Evolutionary conservation across 2,329 filamentous ascomycete species (phyloP), one percentile per base, ranked within the genome.

Genomic region (Neodidymelliopsis sp.): DNA sequence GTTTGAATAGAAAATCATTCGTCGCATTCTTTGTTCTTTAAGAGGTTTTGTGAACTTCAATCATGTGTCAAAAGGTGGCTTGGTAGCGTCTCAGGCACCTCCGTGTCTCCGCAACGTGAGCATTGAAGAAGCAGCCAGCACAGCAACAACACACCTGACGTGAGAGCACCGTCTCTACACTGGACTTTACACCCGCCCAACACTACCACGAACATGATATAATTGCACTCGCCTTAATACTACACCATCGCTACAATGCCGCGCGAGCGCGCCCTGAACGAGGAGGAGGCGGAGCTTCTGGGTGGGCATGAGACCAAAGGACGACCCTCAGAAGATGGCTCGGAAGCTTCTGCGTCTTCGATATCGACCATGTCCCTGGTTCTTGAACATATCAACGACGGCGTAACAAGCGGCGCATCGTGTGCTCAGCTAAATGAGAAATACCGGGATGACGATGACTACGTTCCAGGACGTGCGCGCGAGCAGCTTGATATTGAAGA

Each of bases 351-450:
- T 3, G 72, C 83, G 34, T 90, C 88, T n/a, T 88, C 87, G 29
- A 86, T 85, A n/a, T 94, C 90, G 24, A 93, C 90, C 9, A 91
- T 88, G 4, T 93, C 90, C 62, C 79, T 94, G 11, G 84, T 94
- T 43, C 89, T 94, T 67, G 89, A 94, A 59, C 84, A 87, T 55
- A 81, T 93, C 58, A 81, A 84, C 62, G 86, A 89, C 67, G 72
- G 65, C 70, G 80, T 60, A 45, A 57, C 48, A 53, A 71, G 58
- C 62, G 63, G 53, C 56, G 53, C 53, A 54, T 68, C 60, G 57
- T 69, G 33, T 29, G 37, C 61, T 30, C 62, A 50, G 13, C 57
- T 62, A 18, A 57, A 59, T n/a, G 67, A 74, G 59, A 72, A 72
- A 47, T 74, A 74, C 60, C 60, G 54, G 22, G 70, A 74, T 44